Conservation (phyloP, 495 filamentous ascomycete genomes). For the Cercophora scortea region DNA sequence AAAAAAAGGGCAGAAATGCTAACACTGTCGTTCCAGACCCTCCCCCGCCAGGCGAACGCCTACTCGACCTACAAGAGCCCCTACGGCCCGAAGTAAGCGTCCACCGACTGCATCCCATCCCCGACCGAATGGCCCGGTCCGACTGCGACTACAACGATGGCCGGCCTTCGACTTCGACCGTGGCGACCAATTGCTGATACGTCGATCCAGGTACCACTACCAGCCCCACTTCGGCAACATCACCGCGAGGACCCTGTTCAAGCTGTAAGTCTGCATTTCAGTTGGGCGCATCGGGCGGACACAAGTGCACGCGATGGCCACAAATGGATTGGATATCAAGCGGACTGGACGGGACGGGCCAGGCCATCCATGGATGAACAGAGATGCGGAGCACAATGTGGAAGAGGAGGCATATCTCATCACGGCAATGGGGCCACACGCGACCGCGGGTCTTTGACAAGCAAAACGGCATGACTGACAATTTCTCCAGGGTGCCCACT, state of each 20-base stretch:
- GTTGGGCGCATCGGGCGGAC: too few relatives aligned
- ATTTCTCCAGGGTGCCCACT: constrained; percentile 32
- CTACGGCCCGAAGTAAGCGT: constrained; percentile 46
- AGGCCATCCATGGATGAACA: not conserved
- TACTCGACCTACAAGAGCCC: constrained; percentile 39
- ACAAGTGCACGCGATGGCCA: not conserved
- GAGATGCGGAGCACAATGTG: not conserved
- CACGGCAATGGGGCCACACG: not conserved
- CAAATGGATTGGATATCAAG: not conserved
- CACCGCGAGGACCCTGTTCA: constrained; percentile 24
- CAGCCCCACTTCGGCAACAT: constrained; percentile 33
- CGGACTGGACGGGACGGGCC: not conserved
- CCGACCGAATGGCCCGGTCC: too few relatives aligned
- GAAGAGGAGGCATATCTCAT: not conserved
- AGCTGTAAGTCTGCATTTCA: constrained; percentile 27
- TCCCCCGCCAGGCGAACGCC: constrained; percentile 16
- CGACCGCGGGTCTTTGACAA: not conserved
- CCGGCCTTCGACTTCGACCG: not conserved
- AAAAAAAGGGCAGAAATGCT: constrained; percentile 1
- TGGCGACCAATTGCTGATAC: constrained; percentile 17
- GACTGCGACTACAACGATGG: too few relatives aligned
- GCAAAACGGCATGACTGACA: not conserved
- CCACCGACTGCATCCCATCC: not conserved
- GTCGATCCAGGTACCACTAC: constrained; percentile 35
- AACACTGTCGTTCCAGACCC: constrained; percentile 29